Conservation (phyloP, 495 filamentous ascomycete genomes). For the Extremus antarcticus region DNA sequence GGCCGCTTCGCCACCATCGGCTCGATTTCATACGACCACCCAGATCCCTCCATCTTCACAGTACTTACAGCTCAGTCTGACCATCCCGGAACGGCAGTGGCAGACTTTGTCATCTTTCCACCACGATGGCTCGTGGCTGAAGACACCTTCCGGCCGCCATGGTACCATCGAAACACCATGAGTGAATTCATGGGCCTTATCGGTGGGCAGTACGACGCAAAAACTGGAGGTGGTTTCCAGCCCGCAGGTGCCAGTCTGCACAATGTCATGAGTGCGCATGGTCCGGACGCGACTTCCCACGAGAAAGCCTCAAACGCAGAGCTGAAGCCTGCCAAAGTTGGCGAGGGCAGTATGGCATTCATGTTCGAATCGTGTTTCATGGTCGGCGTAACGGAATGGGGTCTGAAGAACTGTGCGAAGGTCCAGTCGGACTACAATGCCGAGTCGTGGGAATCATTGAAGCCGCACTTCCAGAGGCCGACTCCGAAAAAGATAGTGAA, state of each 20-base stretch:
- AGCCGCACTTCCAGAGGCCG: conserved; percentile 63
- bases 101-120: conserved; percentile 76
- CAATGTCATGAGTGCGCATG: conserved; percentile 55
- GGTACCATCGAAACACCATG: conserved; percentile 78
- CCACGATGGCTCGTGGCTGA: conserved; percentile 70
- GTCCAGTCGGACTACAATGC: conserved; percentile 75
- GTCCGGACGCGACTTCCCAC: conserved; percentile 46
- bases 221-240: conserved; percentile 52
- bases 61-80: conserved; percentile 65
- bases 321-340: conserved; percentile 48
- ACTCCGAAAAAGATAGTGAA: conserved; percentile 59
- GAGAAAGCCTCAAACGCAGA: conserved; percentile 49
- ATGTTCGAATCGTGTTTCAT: conserved; percentile 60
- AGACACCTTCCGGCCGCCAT: conserved; percentile 72
- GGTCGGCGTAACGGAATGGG: conserved; percentile 91
- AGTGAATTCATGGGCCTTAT: conserved; percentile 74
- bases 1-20: conserved; percentile 70
- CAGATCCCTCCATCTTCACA: conserved; percentile 73
- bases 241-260: conserved; percentile 52
- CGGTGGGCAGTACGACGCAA: conserved; percentile 57
- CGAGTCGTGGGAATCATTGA: conserved; percentile 74
- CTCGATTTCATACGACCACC: conserved; percentile 64
- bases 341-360: conserved; percentile 54
- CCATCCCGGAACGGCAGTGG: conserved; percentile 56
- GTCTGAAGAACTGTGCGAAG: conserved; percentile 68